Evolutionary conservation across 257 asterid species (phyloP).

Genomic region (Solanum pennellii): DNA sequence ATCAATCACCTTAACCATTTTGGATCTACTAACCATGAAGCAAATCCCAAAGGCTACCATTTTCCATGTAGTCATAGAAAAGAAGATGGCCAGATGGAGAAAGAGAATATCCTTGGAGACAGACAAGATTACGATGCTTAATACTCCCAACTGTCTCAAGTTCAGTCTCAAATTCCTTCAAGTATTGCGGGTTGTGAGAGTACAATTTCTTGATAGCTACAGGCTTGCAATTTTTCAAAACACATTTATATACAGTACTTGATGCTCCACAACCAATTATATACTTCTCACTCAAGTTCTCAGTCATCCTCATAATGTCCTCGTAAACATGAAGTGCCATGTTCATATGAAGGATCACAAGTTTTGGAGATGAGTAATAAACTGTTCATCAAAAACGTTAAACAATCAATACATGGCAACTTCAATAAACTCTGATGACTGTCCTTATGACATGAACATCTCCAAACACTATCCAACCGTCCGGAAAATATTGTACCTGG

Average conservation of each 20-base stretch:
- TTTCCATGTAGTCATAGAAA: slow-evolving; percentile 94
- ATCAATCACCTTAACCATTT: background rate
- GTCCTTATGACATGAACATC: background rate
- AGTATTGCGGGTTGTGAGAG: slow-evolving; percentile 65
- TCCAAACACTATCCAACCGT: background rate
- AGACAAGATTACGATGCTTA: slow-evolving; percentile 84
- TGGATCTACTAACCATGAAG: slow-evolving; percentile 56
- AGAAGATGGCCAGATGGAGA: slow-evolving; percentile 75
- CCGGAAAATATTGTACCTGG: slow-evolving; percentile 42
- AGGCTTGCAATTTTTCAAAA: slow-evolving; percentile 81
- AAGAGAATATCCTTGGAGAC: slow-evolving; percentile 90
- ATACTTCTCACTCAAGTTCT: slow-evolving; percentile 74
- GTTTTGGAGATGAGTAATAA: slow-evolving; percentile 68
- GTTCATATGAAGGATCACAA: slow-evolving; percentile 90
- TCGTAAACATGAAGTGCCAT: slow-evolving; percentile 95
- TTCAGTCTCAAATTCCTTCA: slow-evolving; percentile 85
- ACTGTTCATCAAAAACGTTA: slow-evolving; percentile 20
- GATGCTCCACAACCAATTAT: slow-evolving; percentile 87
- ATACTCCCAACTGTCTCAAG: slow-evolving; percentile 85
- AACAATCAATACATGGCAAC: background rate
- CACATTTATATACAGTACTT: slow-evolving; percentile 88
- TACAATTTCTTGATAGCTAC: slow-evolving; percentile 86
- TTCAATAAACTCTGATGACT: background rate
- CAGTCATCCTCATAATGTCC: slow-evolving; percentile 96
- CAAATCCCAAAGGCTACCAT: slow-evolving; percentile 90